Base-by-base conservation (phyloP, 768 basidiomycete genomes). In the Tricholoma hemisulphureum region DNA sequence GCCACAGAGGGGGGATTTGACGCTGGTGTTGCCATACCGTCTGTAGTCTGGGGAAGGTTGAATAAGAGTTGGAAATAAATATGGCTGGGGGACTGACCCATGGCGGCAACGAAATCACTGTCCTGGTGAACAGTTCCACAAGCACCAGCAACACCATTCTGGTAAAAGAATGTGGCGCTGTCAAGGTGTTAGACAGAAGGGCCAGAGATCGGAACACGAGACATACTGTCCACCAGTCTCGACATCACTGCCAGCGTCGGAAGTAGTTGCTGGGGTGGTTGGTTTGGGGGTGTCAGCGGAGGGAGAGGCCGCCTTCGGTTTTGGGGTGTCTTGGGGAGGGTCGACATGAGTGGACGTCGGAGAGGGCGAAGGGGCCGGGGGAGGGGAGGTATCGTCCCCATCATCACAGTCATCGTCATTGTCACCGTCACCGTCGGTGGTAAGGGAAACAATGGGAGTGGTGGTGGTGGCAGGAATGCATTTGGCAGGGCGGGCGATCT, bases 61-160 rank as follows among this genome's bases (percentile, higher is more conserved):
- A 57, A 61, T 61, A 51, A 53, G 23, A 28, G 31, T 4, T 16
- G 5, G 16, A 0, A n/a, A 7, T 14, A 31, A 39, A 3, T n/a
- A n/a, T n/a, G 13, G 14, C 51, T 4, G 5, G 46, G 20, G 34
- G 18, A 71, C 81, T 63, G 62, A 83, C 87, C 81, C 23, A 91
- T 80, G 34, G 89, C 89, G 64, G 79, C 84, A 63, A 91, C 80
- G 34, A 76, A 51, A 62, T 76, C 86, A 24, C 13, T 63, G 72
- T 96, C 95, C 2, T 66, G 57, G 78, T 80, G 73, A 21, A 76
- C 71, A 11, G 55, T 65, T 24, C 95, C 95, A 71, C 95, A 97
- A 6, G 91, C 89, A 54, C 95, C 95, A 7, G 89, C 77, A 35
- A 77, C 77, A 48, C 88, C 89, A 48, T 82, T 74, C 77, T 92